Base-by-base conservation (phyloP, 805 yeast genomes). In the Trichomonascus vanleenenianus region DNA sequence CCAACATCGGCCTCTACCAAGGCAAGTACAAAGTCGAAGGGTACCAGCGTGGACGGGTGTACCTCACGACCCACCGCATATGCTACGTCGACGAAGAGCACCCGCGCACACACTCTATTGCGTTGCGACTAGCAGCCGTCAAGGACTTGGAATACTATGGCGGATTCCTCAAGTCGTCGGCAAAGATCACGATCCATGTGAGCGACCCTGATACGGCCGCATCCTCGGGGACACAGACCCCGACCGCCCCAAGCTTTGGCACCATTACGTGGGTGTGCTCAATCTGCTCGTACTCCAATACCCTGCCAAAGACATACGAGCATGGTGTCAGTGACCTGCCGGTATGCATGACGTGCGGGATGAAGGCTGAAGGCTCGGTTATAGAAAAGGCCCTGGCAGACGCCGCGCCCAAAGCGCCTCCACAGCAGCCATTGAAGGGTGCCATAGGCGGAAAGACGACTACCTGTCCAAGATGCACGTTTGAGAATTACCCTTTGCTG, bases 241-340 rank as follows among this genome's bases (percentile, higher is more conserved):
- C 45, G n/a, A 15, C 25, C 5, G 18, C 35, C 6, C 34, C 41
- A 3, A 22, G 50, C 2, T 16, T 44, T 33, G 43, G 36, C 38
- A 40, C 44, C 11, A 49, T 59, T 14, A 66, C 71, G 27, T 91
- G 98, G 98, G 73, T 74, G 1, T 91, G 98, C 61, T 82, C 83
- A n/a, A 89, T 93, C 2, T 91, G 98, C 62, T 77, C 78, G n/a
- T 84, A 71, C 58, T 70, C 80, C 20, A 86, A 87, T 56, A 62
- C 60, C 9, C 53, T 75, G 2, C 58, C 61, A 6, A 52, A 59
- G 7, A 61, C 60, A 11, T 58, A 62, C 16, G 59, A 61, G 35
- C 59, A 50, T 27, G 60, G 55, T 11, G 42, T 51, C 0, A 52
- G 58, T 8, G 59, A 56, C 7, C 50, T 68, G 2, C 81, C 82